Percentiles rank a stretch among this genome's conserved stretches.
These are phyloP conservation scores for Lasiodiplodia sp. DNA, from an alignment of 2,329 filamentous ascomycete genomes.

Conservation along the genomic window DNA sequence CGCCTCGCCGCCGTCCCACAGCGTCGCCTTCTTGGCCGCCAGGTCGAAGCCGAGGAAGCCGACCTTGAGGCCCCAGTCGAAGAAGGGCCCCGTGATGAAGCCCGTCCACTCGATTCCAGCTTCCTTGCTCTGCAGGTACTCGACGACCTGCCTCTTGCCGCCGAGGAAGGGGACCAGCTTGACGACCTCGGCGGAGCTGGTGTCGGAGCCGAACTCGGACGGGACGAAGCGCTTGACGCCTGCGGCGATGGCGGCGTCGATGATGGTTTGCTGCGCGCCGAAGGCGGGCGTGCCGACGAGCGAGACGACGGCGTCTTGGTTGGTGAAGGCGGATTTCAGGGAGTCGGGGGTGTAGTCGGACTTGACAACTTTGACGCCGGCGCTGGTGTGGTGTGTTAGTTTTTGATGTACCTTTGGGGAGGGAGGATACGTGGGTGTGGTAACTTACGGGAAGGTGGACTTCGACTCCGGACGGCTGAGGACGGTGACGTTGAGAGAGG, in stretches of 20 bases:
- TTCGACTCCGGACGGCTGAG: slow-evolving; percentile 40
- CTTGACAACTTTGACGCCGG: slow-evolving; percentile 44
- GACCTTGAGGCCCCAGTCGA: slow-evolving; percentile 64
- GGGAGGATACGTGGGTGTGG: not conserved
- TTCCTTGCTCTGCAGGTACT: slow-evolving; percentile 60
- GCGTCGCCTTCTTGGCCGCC: slow-evolving; percentile 56
- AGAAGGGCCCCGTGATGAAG: slow-evolving; percentile 65
- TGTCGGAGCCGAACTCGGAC: slow-evolving; percentile 63
- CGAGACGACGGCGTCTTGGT: slow-evolving; percentile 64
- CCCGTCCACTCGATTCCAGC: slow-evolving; percentile 62
- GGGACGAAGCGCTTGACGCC: slow-evolving; percentile 69
- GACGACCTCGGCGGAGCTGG: slow-evolving; percentile 43
- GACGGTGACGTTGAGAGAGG: slow-evolving; percentile 39
- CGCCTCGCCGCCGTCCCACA: slow-evolving; percentile 65
- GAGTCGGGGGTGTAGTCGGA: slow-evolving; percentile 58
- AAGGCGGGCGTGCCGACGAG: slow-evolving; percentile 53
- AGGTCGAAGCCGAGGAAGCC: slow-evolving; percentile 62
- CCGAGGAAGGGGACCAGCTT: slow-evolving; percentile 59
- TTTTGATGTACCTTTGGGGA: not conserved
- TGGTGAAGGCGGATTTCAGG: slow-evolving; percentile 59
- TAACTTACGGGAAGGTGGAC: slow-evolving; percentile 33
- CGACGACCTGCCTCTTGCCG: slow-evolving; percentile 56
- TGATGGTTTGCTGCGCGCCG: slow-evolving; percentile 57
- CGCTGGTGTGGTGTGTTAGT: not conserved
- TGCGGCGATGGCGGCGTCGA: slow-evolving; percentile 66